Evolutionary conservation across 2,329 filamentous ascomycete genomes (phyloP), one percentile per base, ranked within the genome.

Genomic region (Westerdykella ornata): DNA sequence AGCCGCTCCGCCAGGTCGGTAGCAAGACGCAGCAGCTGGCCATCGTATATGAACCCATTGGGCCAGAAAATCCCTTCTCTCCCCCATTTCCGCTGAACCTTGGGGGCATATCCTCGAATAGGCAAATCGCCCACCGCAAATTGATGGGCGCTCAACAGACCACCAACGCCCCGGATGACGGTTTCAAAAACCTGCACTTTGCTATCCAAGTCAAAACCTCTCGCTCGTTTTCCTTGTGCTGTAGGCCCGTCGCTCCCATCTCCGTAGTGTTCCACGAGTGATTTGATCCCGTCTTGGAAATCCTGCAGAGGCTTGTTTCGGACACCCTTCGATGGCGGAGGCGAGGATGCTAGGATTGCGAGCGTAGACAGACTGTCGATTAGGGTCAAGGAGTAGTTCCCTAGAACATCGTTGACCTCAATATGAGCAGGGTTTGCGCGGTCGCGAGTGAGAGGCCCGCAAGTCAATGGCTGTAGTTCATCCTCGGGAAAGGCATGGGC

Each of bases 131-230:
- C 92, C 16, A 88, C 75, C 11, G 92, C 90, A 63, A 98, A 98
- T 32, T 96, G 71, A 68, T 98, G 92, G 2, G 90, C 88, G 58
- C 89, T 96, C 50, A 98, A 69, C 42, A 98, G 72, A 0, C 92
- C 92, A 12, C 92, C 92, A 35, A 94, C 78, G 13, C 90, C 92
- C 44, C 92, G 78, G 53, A 98, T 98, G 28, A 95, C 90, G 1
- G 90, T 97, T 71, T 98, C 92, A 59, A 98, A 98, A 30, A 98
- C 88, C 68, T 98, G 90, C 2, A 98, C 92, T 68, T 97, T 98
- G 70, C 89, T 95, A 67, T 98, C 90, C 31, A 95, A 72, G 65
- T 98, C 88, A 57, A 98, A 98, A 0, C 88, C 92, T 41, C 81
- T 77, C 3, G 82, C 81, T 49, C 88, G 75, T 43, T 76, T 72